Evolutionary conservation across 139 green algal species (phyloP).

Genomic region (Nannochloris sp.): DNA sequence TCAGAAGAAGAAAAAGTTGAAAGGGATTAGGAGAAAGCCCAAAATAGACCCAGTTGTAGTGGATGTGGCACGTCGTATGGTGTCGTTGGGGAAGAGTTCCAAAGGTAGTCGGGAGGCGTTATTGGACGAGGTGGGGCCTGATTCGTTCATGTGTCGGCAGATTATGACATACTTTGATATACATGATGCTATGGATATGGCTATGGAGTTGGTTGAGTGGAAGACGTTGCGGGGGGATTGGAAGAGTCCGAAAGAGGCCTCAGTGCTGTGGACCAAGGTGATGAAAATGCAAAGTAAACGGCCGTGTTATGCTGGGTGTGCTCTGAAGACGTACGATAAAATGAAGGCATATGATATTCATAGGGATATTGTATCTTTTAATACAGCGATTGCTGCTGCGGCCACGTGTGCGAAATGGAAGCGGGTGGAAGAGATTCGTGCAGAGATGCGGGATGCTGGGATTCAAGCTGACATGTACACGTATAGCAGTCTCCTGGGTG

Average conservation of each 20-base stretch:
- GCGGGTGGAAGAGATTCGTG: constrained; percentile 18
- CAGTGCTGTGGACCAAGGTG: constrained; percentile 29
- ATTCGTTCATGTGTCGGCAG: not conserved
- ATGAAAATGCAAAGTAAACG: constrained; percentile 29
- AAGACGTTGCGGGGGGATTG: not conserved
- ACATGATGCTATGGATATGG: constrained; percentile 13
- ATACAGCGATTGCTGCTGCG: constrained; percentile 35
- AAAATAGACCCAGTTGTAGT: not conserved
- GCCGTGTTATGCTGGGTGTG: not conserved
- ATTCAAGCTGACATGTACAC: constrained; percentile 62
- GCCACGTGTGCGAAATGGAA: constrained; percentile 25
- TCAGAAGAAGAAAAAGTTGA: no score
- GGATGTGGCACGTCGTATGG: constrained; percentile 5
- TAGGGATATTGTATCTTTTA: constrained; percentile 38
- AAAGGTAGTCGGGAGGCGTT: not conserved
- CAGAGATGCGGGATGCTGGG: constrained; percentile 20
- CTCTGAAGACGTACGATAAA: constrained; percentile 35
- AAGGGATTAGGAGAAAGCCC: constrained; percentile 5
- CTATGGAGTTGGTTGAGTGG: constrained; percentile 10
- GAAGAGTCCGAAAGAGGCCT: not conserved
- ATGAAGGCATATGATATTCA: constrained; percentile 18
- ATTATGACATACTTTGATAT: constrained; percentile 19
- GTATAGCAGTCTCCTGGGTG: constrained; percentile 62
- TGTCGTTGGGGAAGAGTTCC: no score
- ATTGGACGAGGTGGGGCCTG: constrained; percentile 4